These are phyloP conservation scores for Fraxinus paxiana DNA, from an alignment of 305 asterid genomes.

Conservation along the genomic window DNA sequence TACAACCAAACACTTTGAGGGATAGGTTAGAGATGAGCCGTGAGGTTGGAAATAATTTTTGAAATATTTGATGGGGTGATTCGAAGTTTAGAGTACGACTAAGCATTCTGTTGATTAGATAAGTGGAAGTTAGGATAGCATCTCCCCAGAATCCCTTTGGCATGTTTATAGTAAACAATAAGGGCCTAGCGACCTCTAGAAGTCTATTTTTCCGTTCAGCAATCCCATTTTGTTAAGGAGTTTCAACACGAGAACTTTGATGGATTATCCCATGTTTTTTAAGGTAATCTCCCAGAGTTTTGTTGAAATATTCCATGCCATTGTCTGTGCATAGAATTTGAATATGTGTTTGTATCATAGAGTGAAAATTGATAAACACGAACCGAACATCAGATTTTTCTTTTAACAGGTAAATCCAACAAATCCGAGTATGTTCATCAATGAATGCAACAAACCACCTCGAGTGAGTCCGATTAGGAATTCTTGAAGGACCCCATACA, in stretches of 20 bases:
- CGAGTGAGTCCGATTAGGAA: neutral
- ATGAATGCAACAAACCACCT: neutral
- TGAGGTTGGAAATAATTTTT: too few relatives aligned
- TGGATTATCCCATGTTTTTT: neutral
- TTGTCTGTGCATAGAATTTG: neutral
- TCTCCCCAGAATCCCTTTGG: too few relatives aligned
- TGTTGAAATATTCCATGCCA: neutral
- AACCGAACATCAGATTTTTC: neutral
- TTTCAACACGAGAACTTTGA: neutral
- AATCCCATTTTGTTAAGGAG: neutral
- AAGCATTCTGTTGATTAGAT: too few relatives aligned
- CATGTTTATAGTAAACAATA: too few relatives aligned
- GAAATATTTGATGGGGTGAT: too few relatives aligned
- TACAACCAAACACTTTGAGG: too few relatives aligned
- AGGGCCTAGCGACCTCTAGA: too few relatives aligned
- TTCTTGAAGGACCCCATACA: neutral
- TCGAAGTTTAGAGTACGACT: too few relatives aligned
- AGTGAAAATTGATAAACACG: neutral
- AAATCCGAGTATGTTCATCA: neutral
- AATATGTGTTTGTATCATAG: neutral
- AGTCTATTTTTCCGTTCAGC: neutral
- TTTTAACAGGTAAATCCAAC: neutral
- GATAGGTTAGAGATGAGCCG: too few relatives aligned
- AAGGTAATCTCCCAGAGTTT: neutral
- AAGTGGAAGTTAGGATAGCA: too few relatives aligned